Base-by-base conservation (phyloP, 352 stramenopile genomes). In the Globisporangium cederbergense region DNA sequence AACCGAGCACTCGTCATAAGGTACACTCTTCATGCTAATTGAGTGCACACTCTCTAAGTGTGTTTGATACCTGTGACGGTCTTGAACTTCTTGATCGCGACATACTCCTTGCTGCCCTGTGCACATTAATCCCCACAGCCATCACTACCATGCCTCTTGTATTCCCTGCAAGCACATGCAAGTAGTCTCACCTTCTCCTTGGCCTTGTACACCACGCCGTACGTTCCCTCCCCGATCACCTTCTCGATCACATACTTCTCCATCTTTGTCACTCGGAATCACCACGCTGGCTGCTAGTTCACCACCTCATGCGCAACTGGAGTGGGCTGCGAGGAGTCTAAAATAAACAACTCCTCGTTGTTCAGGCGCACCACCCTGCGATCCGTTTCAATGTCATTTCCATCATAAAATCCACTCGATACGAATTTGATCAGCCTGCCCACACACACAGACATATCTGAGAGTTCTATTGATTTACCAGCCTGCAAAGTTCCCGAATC, bases 31-130 rank as follows among this genome's bases (percentile, higher is more conserved):
- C n/a, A 47, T 20, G 14, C 4, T 38, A 67, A 38, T 51, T 4
- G 13, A n/a, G 11, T 32, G 4, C 16, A 58, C 2, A 2, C 32
- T 16, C 13, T 45, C 52, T 28, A 28, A 45, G 28, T 30, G 18
- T 8, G 5, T 51, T 5, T 46, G 9, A 4, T 72, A 88, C 82
- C 84, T 53, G 69, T 67, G 20, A 77, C 68, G 14, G 70, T 88
- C 72, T 90, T 90, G 76, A 93, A 93, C 46, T 91, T 91, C 65
- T 93, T 93, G 62, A 94, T 93, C 28, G 83, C 86, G 22, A 94
- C 83, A 10, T 70, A 65, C 45, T 93, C 81, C n/a, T 79, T 76
- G 14, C 70, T 86, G 32, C 72, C 77, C 83, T 91, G 49, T 36
- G 34, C 16, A 40, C 25, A 25, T 38, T 52, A 60, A 25, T 20